These are phyloP conservation scores for Jimgerdemannia lactiflua DNA, from an alignment of 192 early-diverging fungal genomes.

Conservation along the genomic window DNA sequence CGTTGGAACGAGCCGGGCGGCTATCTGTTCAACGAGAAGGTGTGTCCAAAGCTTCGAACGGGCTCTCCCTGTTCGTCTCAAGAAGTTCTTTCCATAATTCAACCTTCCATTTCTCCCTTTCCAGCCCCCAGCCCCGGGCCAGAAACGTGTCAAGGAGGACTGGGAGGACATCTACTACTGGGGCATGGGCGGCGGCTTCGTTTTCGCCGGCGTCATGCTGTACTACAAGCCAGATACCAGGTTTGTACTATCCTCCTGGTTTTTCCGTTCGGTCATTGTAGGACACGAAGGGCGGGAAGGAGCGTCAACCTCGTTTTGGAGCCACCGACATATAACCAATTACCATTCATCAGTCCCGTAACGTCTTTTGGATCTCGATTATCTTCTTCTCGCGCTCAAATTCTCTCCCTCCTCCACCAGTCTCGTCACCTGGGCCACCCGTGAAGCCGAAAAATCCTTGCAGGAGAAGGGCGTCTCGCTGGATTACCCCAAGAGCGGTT, in stretches of 20 bases:
- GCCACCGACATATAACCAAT: background rate
- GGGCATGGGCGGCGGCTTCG: constrained; percentile 60
- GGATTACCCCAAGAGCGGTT: constrained; percentile 58
- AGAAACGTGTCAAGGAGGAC: constrained; percentile 68
- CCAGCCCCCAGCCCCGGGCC: constrained; percentile 49
- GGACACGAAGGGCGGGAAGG: too few relatives aligned
- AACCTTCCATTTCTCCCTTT: background rate
- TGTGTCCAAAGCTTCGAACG: constrained; percentile 11
- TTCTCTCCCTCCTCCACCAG: constrained; percentile 23
- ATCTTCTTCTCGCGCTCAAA: background rate
- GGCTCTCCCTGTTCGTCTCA: background rate
- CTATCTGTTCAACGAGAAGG: constrained; percentile 78
- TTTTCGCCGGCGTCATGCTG: constrained; percentile 43
- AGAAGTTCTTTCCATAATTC: background rate
- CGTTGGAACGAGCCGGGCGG: constrained; percentile 71
- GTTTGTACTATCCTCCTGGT: constrained; percentile 29
- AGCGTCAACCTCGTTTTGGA: background rate
- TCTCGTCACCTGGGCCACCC: constrained; percentile 69
- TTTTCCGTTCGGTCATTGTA: too few relatives aligned
- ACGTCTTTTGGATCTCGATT: background rate
- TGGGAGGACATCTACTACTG: constrained; percentile 69
- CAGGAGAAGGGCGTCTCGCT: constrained; percentile 60
- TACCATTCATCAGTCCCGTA: background rate
- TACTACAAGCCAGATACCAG: constrained; percentile 81
- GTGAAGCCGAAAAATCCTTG: constrained; percentile 74